phyloP scores from a whole-genome alignment of 495 filamentous ascomycete species.

The Talaromyces trachyspermus region DNA sequence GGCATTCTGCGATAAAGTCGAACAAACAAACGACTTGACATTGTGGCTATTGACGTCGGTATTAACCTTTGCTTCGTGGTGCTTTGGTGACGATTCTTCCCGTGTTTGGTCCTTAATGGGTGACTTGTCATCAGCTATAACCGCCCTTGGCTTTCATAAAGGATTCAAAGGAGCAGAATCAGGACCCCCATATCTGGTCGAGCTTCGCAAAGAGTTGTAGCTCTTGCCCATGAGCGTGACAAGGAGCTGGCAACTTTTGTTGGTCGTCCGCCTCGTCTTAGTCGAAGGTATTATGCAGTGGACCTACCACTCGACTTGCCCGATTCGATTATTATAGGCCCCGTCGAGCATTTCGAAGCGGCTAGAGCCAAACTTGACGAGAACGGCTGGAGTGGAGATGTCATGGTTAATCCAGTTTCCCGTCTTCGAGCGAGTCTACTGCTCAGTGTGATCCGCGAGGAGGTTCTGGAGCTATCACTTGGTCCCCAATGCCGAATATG shows the following conservation, averaged over 20 bases:
- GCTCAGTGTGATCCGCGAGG: slow-evolving; percentile 33
- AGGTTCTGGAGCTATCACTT: slow-evolving; percentile 42
- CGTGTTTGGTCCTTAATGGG: background rate
- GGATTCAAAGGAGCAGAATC: background rate
- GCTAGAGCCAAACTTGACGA: slow-evolving; percentile 27
- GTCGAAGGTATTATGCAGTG: slow-evolving; percentile 34
- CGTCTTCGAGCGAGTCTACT: slow-evolving; percentile 31
- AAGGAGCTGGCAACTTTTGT: slow-evolving; percentile 35
- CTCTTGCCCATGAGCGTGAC: slow-evolving; percentile 29
- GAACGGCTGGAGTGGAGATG: slow-evolving; percentile 40
- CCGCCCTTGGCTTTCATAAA: background rate
- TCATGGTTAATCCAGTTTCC: slow-evolving; percentile 24
- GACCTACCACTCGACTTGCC: slow-evolving; percentile 40
- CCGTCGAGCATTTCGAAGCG: slow-evolving; percentile 27
- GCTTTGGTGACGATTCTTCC: background rate
- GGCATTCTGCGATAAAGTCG: background rate
- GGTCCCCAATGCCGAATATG: background rate
- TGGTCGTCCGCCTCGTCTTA: slow-evolving; percentile 39
- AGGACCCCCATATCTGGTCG: slow-evolving; percentile 20
- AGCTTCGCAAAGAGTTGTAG: slow-evolving; percentile 35
- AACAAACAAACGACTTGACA: background rate
- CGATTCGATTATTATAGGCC: slow-evolving; percentile 13
- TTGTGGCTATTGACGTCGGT: background rate
- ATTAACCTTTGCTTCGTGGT: background rate
- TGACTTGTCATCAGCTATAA: background rate